Conservation (phyloP, 2,329 filamentous ascomycete genomes). For the Fusarium penzigii region DNA sequence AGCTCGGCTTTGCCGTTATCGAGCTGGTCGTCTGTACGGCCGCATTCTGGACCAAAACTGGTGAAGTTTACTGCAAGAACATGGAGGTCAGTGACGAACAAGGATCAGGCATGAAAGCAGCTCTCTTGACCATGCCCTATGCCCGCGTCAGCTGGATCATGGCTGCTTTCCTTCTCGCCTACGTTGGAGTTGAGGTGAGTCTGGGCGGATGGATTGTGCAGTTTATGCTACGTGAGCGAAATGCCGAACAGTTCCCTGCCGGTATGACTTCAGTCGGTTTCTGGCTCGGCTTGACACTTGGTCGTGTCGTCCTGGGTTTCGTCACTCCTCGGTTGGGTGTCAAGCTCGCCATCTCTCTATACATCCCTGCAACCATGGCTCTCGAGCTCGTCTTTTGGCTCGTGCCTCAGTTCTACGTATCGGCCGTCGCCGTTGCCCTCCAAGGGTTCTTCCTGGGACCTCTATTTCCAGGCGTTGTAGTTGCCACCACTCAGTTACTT, state of each 20-base stretch:
- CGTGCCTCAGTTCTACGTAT: slow-evolving; percentile 75
- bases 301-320: slow-evolving; percentile 70
- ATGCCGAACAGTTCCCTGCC: slow-evolving; percentile 66
- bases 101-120: slow-evolving; percentile 20
- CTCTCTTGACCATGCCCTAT: slow-evolving; percentile 43
- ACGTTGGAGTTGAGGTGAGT: slow-evolving; percentile 75
- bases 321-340: slow-evolving; percentile 72
- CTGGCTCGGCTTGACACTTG: slow-evolving; percentile 77
- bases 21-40: slow-evolving; percentile 39
- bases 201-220: slow-evolving; percentile 82
- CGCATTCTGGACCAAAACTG: slow-evolving; percentile 64
- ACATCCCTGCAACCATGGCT: slow-evolving; percentile 64
- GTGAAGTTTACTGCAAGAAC: slow-evolving; percentile 50
- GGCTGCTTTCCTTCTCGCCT: slow-evolving; percentile 71
- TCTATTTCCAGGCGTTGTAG: slow-evolving; percentile 71
- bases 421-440: slow-evolving; percentile 68
- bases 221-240: slow-evolving; percentile 76
- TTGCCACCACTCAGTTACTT: slow-evolving; percentile 68
- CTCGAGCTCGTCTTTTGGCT: slow-evolving; percentile 79
- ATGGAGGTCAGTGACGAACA: slow-evolving; percentile 32
- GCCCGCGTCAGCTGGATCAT: slow-evolving; percentile 67
- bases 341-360: slow-evolving; percentile 60
- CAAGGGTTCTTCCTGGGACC: slow-evolving; percentile 81
- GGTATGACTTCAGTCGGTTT: slow-evolving; percentile 79
- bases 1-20: slow-evolving; percentile 15